Conservation (phyloP, 75 land plant species). For the Cryptomeria japonica region DNA sequence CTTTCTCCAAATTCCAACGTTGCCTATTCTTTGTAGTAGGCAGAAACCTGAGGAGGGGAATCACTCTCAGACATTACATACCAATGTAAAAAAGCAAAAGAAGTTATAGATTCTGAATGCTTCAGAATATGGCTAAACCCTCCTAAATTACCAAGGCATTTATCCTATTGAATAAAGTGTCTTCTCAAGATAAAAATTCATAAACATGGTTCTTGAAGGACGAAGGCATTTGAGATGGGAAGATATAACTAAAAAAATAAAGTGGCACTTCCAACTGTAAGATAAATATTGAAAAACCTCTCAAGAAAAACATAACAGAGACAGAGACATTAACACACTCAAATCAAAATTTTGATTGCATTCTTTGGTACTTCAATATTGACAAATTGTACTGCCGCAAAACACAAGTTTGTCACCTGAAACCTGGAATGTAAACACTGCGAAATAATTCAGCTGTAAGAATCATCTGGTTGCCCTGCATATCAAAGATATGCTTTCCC, state of each 20-base stretch:
- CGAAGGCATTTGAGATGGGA: neutral
- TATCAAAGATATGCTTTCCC: conserved; percentile 26
- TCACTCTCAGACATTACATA: too few relatives aligned
- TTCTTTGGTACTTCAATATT: neutral
- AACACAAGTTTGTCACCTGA: neutral
- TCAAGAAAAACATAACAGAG: neutral
- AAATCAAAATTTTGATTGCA: neutral
- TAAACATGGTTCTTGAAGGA: neutral
- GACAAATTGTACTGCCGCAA: neutral
- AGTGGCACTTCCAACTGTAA: neutral
- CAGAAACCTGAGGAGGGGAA: too few relatives aligned
- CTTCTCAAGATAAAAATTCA: neutral
- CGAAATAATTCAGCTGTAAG: neutral
- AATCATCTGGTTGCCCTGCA: conserved; percentile 16
- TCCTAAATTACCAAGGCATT: neutral
- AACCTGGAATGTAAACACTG: neutral
- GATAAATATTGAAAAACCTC: neutral
- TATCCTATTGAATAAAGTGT: neutral
- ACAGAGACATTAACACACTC: neutral
- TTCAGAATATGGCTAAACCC: too few relatives aligned
- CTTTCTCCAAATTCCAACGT: too few relatives aligned
- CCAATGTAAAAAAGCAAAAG: too few relatives aligned
- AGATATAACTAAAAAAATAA: neutral
- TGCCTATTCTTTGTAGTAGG: too few relatives aligned
- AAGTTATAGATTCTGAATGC: too few relatives aligned